Evolutionary conservation across 495 filamentous ascomycete species (phyloP), one percentile per base, ranked within the genome.

Genomic region (Talaromyces ruber): DNA sequence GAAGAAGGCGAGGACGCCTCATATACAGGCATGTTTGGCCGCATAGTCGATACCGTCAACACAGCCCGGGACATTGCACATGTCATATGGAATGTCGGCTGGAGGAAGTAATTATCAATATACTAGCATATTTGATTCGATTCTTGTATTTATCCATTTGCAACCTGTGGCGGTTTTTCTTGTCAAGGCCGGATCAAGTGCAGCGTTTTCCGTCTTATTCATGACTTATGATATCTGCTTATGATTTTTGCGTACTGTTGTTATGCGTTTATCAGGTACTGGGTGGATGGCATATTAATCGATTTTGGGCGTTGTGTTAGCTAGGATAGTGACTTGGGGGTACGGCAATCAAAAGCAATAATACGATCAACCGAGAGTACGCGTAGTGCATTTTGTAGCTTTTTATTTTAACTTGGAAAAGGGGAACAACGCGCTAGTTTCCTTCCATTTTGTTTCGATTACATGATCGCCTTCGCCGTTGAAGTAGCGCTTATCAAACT

Each of bases 21-120:
- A 9, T 79, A 76, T 51, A 75, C 82, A 29, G 80, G 83, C 22
- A 75, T 98, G 37, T 83, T 97, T 64, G 90, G 91, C 62, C 84
- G 87, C 64, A 88, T 97, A 24, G 86, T 94, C 68, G 91, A 98
- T 71, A 94, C 92, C 47, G 90, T 98, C 67, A 97, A 98, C 77
- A 98, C 93, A 7, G 93, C 93, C 50, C 87, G 87, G 65, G 94
- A 98, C 67, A 98, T 98, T 66, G 92, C 89, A 39, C 91, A 96
- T 77, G 92, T 98, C 39, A 91, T 98, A 65, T 96, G 92, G 93
- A 98, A 98, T 70, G 94, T 98, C 60, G 93, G 93, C 37, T 97
- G 93, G 94, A 84, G 89, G 65, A 81, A 84, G 64, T 92, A 68
- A 88, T 25, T 14, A 59, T 21, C 28, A 30, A 7, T 14, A 26